phyloP scores from a whole-genome alignment of 257 asterid genomes.

The Anisodus tanguticus region DNA sequence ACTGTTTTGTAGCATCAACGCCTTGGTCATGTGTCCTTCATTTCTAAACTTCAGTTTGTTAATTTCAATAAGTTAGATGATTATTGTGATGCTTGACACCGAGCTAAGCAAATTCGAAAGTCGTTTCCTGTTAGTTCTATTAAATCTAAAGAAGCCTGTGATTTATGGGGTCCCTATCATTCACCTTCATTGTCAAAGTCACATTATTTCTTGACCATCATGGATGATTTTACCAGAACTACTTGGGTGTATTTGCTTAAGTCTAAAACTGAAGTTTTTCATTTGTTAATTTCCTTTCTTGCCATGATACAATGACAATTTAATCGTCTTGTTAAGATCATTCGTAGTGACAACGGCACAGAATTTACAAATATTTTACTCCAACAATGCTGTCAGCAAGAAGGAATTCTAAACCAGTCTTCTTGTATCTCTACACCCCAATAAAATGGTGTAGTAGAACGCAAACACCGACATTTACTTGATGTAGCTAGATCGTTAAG shows the following conservation, averaged over 20 bases:
- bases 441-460: conserved; percentile 9
- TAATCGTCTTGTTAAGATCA: neutral
- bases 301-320: neutral
- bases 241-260: conserved; percentile 10
- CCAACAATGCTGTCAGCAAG: neutral
- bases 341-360: neutral
- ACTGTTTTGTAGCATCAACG: conserved; percentile 6
- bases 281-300: neutral
- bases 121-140: neutral
- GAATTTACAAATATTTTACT: neutral
- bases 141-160: neutral
- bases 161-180: conserved; percentile 19
- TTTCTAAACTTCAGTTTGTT: neutral
- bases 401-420: neutral
- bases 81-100: neutral
- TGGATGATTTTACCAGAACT: neutral
- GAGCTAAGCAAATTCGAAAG: neutral
- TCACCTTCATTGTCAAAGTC: neutral
- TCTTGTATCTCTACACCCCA: conserved; percentile 21
- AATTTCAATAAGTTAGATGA: neutral
- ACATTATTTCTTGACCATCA: neutral
- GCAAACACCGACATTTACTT: neutral
- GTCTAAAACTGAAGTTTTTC: neutral
- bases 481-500: neutral
- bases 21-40: neutral